Conservation (phyloP, 2,329 filamentous ascomycete species). For the Penicillium frequentans region DNA sequence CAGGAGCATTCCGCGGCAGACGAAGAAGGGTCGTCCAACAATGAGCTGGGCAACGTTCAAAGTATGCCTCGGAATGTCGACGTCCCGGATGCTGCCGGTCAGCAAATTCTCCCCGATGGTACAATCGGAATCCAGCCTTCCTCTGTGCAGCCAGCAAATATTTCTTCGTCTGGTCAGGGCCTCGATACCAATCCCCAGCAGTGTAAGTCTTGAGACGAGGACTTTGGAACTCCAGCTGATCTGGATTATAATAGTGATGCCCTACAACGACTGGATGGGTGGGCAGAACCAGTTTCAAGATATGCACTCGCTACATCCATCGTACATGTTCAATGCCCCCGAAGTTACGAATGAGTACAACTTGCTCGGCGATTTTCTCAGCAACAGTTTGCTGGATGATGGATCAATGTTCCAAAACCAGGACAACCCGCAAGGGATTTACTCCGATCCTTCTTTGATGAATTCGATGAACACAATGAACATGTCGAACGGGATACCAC, state of each 20-base stretch:
- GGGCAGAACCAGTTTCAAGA: slow-evolving; percentile 85
- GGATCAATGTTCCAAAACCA: slow-evolving; percentile 66
- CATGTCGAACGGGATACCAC: slow-evolving; percentile 32
- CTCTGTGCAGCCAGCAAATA: slow-evolving; percentile 65
- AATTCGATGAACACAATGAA: slow-evolving; percentile 43
- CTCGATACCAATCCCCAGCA: slow-evolving; percentile 67
- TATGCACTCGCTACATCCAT: slow-evolving; percentile 90
- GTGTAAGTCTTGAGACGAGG: slow-evolving; percentile 58
- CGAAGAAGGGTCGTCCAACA: slow-evolving; percentile 54
- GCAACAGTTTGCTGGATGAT: slow-evolving; percentile 87
- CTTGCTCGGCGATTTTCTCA: slow-evolving; percentile 92
- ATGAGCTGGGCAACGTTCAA: slow-evolving; percentile 46
- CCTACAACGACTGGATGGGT: slow-evolving; percentile 79
- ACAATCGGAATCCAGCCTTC: slow-evolving; percentile 56
- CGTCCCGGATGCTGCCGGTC: slow-evolving; percentile 55
- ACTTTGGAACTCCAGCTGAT: slow-evolving; percentile 24
- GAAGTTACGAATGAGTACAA: slow-evolving; percentile 98
- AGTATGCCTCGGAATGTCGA: slow-evolving; percentile 56
- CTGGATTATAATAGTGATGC: slow-evolving; percentile 59
- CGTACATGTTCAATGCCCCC: slow-evolving; percentile 91
- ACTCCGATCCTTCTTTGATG: slow-evolving; percentile 58
- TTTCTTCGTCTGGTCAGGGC: slow-evolving; percentile 65
- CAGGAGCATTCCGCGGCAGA: slow-evolving; percentile 59
- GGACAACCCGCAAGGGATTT: slow-evolving; percentile 60
- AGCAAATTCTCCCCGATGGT: slow-evolving; percentile 43